phyloP scores from a whole-genome alignment of 1,284 basidiomycete species.

The Ceratobasidium sp. region DNA sequence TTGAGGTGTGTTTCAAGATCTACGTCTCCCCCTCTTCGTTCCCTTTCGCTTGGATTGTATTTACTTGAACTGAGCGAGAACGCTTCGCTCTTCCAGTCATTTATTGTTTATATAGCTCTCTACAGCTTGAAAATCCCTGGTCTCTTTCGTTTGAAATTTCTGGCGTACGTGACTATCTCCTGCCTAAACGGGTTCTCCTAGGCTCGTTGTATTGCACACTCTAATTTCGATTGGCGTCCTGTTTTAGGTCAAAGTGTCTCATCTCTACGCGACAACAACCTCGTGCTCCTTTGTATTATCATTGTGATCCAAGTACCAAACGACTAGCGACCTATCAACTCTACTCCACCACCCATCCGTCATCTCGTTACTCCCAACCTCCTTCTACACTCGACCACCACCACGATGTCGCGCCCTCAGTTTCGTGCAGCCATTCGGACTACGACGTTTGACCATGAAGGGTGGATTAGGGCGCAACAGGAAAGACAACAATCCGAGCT shows the following conservation, averaged over 20 bases:
- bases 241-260: conserved; percentile 12
- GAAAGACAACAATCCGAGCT: background rate
- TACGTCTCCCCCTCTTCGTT: background rate
- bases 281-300: conserved; percentile 20
- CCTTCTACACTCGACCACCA: conserved; percentile 14
- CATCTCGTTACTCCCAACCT: background rate
- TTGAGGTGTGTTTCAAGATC: background rate
- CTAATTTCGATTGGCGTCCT: conserved; percentile 11
- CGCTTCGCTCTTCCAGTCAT: conserved; percentile 9
- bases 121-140: background rate
- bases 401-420: conserved; percentile 17
- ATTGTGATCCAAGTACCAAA: background rate
- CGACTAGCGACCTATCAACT: background rate
- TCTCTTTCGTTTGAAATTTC: background rate
- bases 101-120: conserved; percentile 3
- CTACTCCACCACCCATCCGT: background rate
- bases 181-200: background rate
- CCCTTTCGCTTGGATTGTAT: background rate
- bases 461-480: conserved; percentile 26
- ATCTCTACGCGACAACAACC: background rate
- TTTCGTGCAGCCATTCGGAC: conserved; percentile 25
- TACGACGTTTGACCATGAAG: conserved; percentile 37
- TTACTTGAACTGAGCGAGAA: background rate
- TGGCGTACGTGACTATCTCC: background rate
- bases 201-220: background rate